Evolutionary conservation across 768 basidiomycete genomes (phyloP), one percentile per base, ranked within the genome.

Genomic region (Pulveroboletus sp.): DNA sequence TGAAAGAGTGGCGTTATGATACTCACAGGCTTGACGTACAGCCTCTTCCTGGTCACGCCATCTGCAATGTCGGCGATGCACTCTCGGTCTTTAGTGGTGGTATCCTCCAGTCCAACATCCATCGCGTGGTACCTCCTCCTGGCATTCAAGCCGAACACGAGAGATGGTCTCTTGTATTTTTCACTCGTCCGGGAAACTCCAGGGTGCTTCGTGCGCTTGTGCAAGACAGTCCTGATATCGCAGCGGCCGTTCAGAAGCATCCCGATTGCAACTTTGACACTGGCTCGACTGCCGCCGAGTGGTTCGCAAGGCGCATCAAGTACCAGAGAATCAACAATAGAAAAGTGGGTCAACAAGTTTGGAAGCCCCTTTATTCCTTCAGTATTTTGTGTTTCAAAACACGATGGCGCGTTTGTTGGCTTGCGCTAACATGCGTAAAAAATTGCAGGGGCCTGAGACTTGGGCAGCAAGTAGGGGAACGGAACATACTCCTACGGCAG

Each of bases 151-250:
- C 68, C 2, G 61, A 69, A 7, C 62, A 72, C 25, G 77, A 78
- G 29, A 74, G 85, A 9, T 86, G 81, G 78, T 87, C 85, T 5
- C 66, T 86, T 11, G 84, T 84, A 0, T 87, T 78, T 65, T 86
- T 87, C 67, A 80, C 76, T 0, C 73, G 86, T 19, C 84, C 84
- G 0, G 78, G 76, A 7, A 75, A 84, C 59, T 70, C 72, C 2
- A 67, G 75, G 32, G 49, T 73, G 1, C 75, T 86, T 8, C 74
- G 72, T 8, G 75, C 84, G 3, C 65, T 85, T 6, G 64, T 70
- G 0, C 74, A 80, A 24, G 71, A 77, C 7, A 85, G 83, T 47
- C 55, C 69, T 0, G 47, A 77, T 2, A 75, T 86, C 14, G 76
- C 78, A 0, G 70, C 74, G 2, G 70, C 75, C 6, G 67, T 68